phyloP scores from a whole-genome alignment of 2,329 filamentous ascomycete species.

The Alternaria arbusti region DNA sequence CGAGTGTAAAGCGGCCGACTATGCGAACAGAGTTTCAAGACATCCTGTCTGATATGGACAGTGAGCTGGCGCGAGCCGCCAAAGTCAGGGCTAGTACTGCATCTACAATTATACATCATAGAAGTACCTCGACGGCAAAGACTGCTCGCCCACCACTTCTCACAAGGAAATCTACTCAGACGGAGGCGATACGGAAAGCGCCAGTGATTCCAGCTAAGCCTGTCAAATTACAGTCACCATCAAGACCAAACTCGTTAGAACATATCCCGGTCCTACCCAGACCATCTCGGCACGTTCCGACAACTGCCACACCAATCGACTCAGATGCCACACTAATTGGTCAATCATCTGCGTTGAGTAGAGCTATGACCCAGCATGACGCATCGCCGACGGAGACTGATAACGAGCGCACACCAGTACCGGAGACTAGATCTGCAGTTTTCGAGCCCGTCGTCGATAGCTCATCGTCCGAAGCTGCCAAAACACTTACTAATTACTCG shows the following conservation, averaged over 20 bases:
- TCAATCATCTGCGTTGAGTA: conserved; percentile 23
- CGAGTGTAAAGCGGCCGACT: conserved; percentile 8
- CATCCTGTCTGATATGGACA: conserved; percentile 41
- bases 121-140: conserved; percentile 30
- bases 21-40: conserved; percentile 29
- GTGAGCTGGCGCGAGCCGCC: conserved; percentile 30
- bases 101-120: conserved; percentile 14
- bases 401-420: conserved; percentile 1
- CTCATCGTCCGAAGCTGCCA: conserved; percentile 4
- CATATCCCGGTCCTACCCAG: conserved; percentile 16
- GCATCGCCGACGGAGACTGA: conserved; percentile 7
- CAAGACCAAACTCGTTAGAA: conserved; percentile 26
- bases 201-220: conserved; percentile 16
- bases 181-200: conserved; percentile 19
- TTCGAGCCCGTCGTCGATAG: conserved; percentile 11
- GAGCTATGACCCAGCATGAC: conserved; percentile 3
- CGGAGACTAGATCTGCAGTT: conserved; percentile 8
- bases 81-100: conserved; percentile 24
- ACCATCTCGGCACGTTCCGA: conserved; percentile 7
- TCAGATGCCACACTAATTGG: conserved; percentile 39
- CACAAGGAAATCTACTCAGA: conserved; percentile 25
- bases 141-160: conserved; percentile 24
- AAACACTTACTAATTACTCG: conserved; percentile 3
- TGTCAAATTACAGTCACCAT: conserved; percentile 18
- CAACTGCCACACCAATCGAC: conserved; percentile 26